phyloP scores from a whole-genome alignment of 2,329 filamentous ascomycete genomes.

The Stagonosporopsis chrysanthemi region DNA sequence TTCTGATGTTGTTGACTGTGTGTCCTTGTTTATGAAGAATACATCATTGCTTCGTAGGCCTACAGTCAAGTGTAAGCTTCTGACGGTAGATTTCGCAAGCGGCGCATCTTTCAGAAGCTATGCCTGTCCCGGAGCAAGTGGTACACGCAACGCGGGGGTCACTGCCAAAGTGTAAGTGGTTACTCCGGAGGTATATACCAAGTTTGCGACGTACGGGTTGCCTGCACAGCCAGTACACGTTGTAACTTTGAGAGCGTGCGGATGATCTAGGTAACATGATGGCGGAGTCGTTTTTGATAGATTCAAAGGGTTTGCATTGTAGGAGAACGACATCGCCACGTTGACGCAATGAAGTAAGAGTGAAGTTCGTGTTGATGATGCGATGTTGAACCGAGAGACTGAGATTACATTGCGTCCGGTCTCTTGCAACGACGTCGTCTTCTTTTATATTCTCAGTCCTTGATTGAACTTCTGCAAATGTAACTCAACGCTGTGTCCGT shows the following conservation, averaged over 20 bases:
- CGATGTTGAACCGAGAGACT: not conserved
- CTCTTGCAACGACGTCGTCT: not conserved
- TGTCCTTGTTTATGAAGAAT: not conserved
- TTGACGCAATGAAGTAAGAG: not conserved
- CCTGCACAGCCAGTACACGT: constrained; percentile 15
- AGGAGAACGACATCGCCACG: constrained; percentile 1
- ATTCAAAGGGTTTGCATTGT: not conserved
- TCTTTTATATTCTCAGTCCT: not conserved
- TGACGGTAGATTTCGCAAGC: constrained; percentile 7
- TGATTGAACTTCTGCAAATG: not conserved
- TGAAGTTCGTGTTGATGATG: not conserved
- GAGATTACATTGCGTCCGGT: not conserved
- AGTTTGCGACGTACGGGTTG: constrained; percentile 7
- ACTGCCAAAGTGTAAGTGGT: not conserved
- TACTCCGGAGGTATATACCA: not conserved
- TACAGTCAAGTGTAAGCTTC: not conserved
- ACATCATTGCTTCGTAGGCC: not conserved
- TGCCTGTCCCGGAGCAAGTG: constrained; percentile 6
- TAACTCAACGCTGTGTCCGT: not conserved
- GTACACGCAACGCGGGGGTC: constrained; percentile 9
- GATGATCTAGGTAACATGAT: constrained; percentile 11
- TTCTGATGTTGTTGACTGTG: not conserved
- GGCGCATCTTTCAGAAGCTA: constrained; percentile 4
- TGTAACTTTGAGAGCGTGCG: constrained; percentile 9
- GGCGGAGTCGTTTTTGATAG: not conserved